A percentile compares a stretch with the other conserved stretches of the same genome.
Conservation (phyloP, 2,329 filamentous ascomycete genomes). For the Sporothrix inflata region DNA sequence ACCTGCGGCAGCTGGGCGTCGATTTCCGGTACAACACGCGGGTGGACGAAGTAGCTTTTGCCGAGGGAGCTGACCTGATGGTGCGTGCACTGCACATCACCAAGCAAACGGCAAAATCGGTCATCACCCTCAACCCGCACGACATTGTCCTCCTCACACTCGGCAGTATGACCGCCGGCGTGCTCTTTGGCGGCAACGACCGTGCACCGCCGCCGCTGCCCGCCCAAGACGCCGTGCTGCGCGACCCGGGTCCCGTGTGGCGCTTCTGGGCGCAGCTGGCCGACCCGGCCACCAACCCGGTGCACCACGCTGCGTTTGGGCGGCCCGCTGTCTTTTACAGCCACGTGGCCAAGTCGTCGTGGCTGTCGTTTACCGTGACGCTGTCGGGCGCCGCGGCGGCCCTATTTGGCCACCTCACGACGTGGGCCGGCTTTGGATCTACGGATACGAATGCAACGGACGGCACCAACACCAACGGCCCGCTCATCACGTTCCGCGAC, state of each 20-base stretch:
- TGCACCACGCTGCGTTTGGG: slow-evolving; percentile 41
- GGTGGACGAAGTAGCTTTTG: slow-evolving; percentile 26
- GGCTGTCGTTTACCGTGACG: slow-evolving; percentile 46
- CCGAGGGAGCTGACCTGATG: not conserved
- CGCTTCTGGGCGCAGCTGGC: slow-evolving; percentile 44
- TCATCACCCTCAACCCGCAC: slow-evolving; percentile 27
- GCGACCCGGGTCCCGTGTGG: slow-evolving; percentile 45
- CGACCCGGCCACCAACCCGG: slow-evolving; percentile 33
- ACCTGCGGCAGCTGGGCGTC: slow-evolving; percentile 37
- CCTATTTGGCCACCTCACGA: slow-evolving; percentile 39
- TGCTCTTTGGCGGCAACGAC: slow-evolving; percentile 39
- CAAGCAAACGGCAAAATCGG: no score
- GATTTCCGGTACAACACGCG: slow-evolving; percentile 36
- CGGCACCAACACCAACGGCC: slow-evolving; percentile 30
- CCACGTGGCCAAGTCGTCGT: slow-evolving; percentile 40
- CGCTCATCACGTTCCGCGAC: slow-evolving; percentile 44
- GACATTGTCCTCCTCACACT: slow-evolving; percentile 45
- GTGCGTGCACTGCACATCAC: slow-evolving; percentile 7
- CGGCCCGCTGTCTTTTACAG: slow-evolving; percentile 46
- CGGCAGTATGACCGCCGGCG: slow-evolving; percentile 42
- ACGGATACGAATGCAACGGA: not conserved
- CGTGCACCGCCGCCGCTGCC: slow-evolving; percentile 37
- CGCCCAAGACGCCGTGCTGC: slow-evolving; percentile 30
- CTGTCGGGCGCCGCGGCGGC: slow-evolving; percentile 36
- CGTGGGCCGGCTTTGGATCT: slow-evolving; percentile 35